phyloP scores from a whole-genome alignment of 2,329 filamentous ascomycete species.

The Nigrograna mackinnonii region DNA sequence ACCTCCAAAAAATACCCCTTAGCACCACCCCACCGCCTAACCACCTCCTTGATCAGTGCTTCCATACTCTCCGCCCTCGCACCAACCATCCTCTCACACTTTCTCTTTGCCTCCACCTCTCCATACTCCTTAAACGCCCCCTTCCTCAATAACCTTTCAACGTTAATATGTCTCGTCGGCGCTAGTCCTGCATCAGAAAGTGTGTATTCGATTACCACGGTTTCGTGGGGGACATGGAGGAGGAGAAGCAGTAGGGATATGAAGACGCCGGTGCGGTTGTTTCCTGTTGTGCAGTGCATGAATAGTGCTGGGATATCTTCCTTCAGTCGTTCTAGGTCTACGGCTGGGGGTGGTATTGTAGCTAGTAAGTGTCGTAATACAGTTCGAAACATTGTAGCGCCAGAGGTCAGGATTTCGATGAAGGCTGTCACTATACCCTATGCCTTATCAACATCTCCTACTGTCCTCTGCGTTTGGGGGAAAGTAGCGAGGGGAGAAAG shows the following conservation, averaged over 20 bases:
- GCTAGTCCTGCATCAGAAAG: slow-evolving; percentile 62
- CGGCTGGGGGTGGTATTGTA: slow-evolving; percentile 16
- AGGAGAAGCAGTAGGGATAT: slow-evolving; percentile 66
- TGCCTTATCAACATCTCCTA: neutral
- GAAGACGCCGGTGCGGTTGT: slow-evolving; percentile 73
- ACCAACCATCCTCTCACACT: slow-evolving; percentile 36
- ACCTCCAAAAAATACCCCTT: slow-evolving; percentile 21
- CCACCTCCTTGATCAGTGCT: slow-evolving; percentile 19
- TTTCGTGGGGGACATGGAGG: slow-evolving; percentile 62
- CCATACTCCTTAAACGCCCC: slow-evolving; percentile 48
- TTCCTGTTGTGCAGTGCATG: slow-evolving; percentile 76
- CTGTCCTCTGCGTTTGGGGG: too few relatives aligned
- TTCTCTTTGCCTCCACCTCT: slow-evolving; percentile 20
- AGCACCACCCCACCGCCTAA: slow-evolving; percentile 20
- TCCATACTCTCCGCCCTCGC: slow-evolving; percentile 40
- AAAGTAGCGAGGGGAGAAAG: too few relatives aligned
- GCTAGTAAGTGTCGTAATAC: slow-evolving; percentile 63
- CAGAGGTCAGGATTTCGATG: slow-evolving; percentile 60
- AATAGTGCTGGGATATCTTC: slow-evolving; percentile 54
- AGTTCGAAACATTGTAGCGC: slow-evolving; percentile 55
- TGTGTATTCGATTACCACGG: slow-evolving; percentile 64
- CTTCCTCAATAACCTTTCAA: slow-evolving; percentile 54
- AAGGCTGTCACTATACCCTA: slow-evolving; percentile 66
- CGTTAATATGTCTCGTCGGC: slow-evolving; percentile 24
- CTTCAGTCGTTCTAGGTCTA: slow-evolving; percentile 1